Evolutionary conservation across 2,329 filamentous ascomycete species (phyloP).

Genomic region (Didymella pinodella): DNA sequence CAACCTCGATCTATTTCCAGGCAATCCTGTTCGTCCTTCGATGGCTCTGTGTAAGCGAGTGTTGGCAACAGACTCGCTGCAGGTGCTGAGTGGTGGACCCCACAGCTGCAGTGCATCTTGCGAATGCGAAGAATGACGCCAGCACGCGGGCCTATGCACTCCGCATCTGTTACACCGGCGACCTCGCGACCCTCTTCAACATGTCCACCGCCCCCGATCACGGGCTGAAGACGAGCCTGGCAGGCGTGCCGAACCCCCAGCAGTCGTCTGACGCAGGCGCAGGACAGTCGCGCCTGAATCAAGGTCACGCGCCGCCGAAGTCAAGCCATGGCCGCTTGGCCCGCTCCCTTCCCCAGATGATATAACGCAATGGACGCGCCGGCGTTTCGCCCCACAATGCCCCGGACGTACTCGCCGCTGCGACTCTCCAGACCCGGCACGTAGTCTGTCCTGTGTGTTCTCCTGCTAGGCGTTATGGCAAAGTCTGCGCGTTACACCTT

Average conservation of each 20-base stretch:
- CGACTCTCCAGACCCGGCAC: constrained; percentile 17
- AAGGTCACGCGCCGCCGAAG: constrained; percentile 40
- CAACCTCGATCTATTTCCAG: not conserved
- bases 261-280: constrained; percentile 33
- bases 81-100: constrained; percentile 1
- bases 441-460: constrained; percentile 21
- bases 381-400: constrained; percentile 32
- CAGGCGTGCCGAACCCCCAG: constrained; percentile 24
- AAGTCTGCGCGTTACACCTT: constrained; percentile 54
- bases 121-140: constrained; percentile 18
- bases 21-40: not conserved
- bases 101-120: constrained; percentile 17
- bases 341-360: constrained; percentile 34
- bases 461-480: constrained; percentile 32
- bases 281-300: constrained; percentile 22
- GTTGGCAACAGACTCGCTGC: constrained; percentile 1
- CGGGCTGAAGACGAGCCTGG: constrained; percentile 18
- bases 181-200: constrained; percentile 22
- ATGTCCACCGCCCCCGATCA: constrained; percentile 20
- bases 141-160: constrained; percentile 28
- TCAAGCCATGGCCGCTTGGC: constrained; percentile 34
- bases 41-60: not conserved
- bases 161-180: constrained; percentile 23
- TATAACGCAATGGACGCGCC: constrained; percentile 34
- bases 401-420: constrained; percentile 20